Conservation (phyloP, 1,284 basidiomycete genomes). For the Papiliotrema fonsecae region DNA sequence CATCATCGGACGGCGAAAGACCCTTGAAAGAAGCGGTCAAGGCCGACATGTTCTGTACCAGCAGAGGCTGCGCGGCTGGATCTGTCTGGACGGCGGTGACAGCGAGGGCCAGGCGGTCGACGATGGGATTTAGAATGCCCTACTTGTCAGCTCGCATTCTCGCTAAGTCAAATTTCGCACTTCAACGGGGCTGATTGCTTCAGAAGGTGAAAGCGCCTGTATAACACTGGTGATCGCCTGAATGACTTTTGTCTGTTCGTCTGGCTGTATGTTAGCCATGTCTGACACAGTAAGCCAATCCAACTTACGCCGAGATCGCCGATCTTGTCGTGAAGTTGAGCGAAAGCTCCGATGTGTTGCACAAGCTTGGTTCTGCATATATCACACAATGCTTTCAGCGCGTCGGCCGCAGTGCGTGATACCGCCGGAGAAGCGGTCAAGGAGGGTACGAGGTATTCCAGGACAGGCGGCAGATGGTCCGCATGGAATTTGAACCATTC, state of each 20-base stretch:
- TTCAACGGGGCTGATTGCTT: constrained; percentile 73
- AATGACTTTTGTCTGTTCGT: constrained; percentile 80
- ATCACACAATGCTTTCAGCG: constrained; percentile 78
- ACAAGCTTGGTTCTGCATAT: constrained; percentile 74
- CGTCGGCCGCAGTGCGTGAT: constrained; percentile 68
- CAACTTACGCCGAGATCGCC: constrained; percentile 63
- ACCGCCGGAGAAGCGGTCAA: constrained; percentile 58
- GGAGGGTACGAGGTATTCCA: constrained; percentile 62
- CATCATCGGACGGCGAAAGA: constrained; percentile 68
- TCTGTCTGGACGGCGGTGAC: constrained; percentile 51
- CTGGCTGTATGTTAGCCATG: constrained; percentile 54
- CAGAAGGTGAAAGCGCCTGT: constrained; percentile 70
- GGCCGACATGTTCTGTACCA: constrained; percentile 62
- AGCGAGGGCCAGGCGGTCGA: constrained; percentile 62
- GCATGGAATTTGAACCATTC: constrained; percentile 69
- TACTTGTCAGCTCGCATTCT: constrained; percentile 32
- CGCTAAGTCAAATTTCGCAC: constrained; percentile 43
- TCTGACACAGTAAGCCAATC: background rate
- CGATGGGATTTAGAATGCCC: constrained; percentile 71
- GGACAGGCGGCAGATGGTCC: constrained; percentile 51
- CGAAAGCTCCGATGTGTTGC: constrained; percentile 75
- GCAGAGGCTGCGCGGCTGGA: constrained; percentile 11
- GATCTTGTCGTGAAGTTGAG: constrained; percentile 69
- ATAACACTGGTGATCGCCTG: constrained; percentile 87
- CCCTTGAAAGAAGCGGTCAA: constrained; percentile 78